Evolutionary conservation across 257 asterid genomes (phyloP).

Genomic region (Thymus mandschuricus): DNA sequence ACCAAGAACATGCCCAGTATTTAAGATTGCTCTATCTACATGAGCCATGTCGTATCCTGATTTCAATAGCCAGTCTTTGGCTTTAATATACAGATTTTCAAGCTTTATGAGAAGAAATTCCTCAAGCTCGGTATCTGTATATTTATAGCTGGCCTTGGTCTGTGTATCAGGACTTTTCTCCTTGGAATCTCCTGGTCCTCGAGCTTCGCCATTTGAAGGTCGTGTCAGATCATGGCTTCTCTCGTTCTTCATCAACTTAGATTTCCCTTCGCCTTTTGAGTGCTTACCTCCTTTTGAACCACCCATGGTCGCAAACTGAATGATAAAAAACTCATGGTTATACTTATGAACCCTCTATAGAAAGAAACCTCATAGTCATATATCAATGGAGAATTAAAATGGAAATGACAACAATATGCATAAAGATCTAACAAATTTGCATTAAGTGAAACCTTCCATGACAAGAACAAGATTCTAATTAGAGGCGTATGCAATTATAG

Average conservation of each 20-base stretch:
- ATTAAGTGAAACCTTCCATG: not conserved
- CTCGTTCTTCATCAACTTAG: constrained; percentile 19
- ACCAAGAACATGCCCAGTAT: constrained; percentile 16
- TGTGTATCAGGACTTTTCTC: constrained; percentile 14
- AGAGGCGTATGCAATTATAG: not conserved
- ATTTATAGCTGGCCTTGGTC: not conserved
- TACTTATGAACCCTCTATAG: too few species aligned
- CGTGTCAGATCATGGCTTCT: constrained; percentile 12
- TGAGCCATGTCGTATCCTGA: constrained; percentile 24
- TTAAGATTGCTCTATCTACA: constrained; percentile 28
- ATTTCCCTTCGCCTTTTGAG: constrained; percentile 33
- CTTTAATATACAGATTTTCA: constrained; percentile 19
- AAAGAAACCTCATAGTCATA: too few species aligned
- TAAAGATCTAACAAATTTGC: not conserved
- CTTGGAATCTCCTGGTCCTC: not conserved
- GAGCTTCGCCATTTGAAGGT: not conserved
- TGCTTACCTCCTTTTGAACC: constrained; percentile 31
- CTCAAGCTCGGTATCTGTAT: constrained; percentile 23
- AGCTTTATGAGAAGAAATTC: constrained; percentile 17
- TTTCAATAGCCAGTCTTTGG: constrained; percentile 22
- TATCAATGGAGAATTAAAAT: not conserved
- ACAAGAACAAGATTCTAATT: not conserved
- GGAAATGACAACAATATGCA: not conserved
- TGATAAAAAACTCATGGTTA: not conserved
- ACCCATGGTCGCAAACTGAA: constrained; percentile 30